Evolutionary conservation across 768 basidiomycete species (phyloP).

Genomic region (Polyporus arcularius): DNA sequence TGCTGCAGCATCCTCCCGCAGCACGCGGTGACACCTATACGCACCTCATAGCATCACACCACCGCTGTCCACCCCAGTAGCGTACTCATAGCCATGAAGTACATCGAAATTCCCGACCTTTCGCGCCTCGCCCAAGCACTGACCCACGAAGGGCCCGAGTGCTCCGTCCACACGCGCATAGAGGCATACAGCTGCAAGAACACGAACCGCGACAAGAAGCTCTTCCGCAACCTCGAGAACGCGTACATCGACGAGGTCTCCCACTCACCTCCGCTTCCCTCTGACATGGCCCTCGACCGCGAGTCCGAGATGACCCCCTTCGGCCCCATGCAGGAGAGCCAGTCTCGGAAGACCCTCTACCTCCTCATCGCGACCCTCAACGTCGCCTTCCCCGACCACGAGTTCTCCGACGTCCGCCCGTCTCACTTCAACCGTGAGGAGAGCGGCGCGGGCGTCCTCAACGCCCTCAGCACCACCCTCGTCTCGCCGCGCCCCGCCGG

Average conservation of each 20-base stretch:
- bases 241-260: constrained; percentile 82
- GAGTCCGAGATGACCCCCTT: constrained; percentile 85
- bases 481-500: constrained; percentile 71
- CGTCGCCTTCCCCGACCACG: constrained; percentile 96
- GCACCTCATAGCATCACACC: background rate
- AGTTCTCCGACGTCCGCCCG: constrained; percentile 91
- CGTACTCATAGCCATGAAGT: constrained; percentile 65
- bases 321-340: constrained; percentile 84
- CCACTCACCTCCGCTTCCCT: constrained; percentile 81
- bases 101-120: constrained; percentile 81
- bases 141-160: constrained; percentile 84
- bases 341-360: constrained; percentile 89
- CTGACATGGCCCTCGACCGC: constrained; percentile 69
- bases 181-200: constrained; percentile 99
- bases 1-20: background rate
- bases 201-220: constrained; percentile 94
- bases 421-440: constrained; percentile 86
- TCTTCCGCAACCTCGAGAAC: constrained; percentile 89
- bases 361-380: constrained; percentile 96
- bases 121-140: constrained; percentile 76
- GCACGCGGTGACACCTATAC: constrained; percentile 1
- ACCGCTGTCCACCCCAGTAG: background rate
- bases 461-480: constrained; percentile 82
- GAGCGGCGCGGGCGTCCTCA: constrained; percentile 74
- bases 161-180: constrained; percentile 87